A percentile compares a stretch with the other conserved stretches of the same genome.
phyloP scores from a whole-genome alignment of 257 asterid species.

The Capsicum baccatum region DNA sequence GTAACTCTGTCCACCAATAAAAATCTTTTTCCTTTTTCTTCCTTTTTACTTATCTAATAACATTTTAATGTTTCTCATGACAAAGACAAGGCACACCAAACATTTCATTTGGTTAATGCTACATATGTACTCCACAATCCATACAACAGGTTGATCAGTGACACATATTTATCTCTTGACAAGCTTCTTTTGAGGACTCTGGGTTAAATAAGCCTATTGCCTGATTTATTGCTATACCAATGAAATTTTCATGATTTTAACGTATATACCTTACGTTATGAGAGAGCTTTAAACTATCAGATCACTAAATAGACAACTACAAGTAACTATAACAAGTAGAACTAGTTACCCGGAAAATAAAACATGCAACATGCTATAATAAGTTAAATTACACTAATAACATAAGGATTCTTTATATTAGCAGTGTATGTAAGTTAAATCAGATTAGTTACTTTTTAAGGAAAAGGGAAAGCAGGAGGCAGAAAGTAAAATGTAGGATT shows the following conservation, averaged over 20 bases:
- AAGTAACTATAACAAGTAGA: not conserved
- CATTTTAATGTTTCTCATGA: not conserved
- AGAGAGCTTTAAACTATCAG: not conserved
- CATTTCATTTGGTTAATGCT: not conserved
- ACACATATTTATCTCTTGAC: not conserved
- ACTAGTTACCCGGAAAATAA: not conserved
- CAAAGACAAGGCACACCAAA: not conserved
- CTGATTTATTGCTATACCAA: not conserved
- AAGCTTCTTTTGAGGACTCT: not conserved
- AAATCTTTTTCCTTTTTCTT: not conserved
- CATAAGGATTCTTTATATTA: not conserved
- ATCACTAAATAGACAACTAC: not conserved
- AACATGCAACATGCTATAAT: not conserved
- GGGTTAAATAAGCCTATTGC: not conserved
- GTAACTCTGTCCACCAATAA: not conserved
- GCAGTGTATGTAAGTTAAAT: not conserved
- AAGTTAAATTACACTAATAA: no score
- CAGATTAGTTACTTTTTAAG: not conserved
- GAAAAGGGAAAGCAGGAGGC: not conserved
- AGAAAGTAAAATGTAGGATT: slow-evolving; percentile 3
- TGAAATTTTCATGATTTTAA: not conserved
- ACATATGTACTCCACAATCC: not conserved
- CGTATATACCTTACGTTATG: not conserved
- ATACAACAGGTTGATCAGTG: not conserved
- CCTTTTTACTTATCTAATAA: not conserved